phyloP scores from a whole-genome alignment of 2,329 filamentous ascomycete genomes.

The Colletotrichum sp. region DNA sequence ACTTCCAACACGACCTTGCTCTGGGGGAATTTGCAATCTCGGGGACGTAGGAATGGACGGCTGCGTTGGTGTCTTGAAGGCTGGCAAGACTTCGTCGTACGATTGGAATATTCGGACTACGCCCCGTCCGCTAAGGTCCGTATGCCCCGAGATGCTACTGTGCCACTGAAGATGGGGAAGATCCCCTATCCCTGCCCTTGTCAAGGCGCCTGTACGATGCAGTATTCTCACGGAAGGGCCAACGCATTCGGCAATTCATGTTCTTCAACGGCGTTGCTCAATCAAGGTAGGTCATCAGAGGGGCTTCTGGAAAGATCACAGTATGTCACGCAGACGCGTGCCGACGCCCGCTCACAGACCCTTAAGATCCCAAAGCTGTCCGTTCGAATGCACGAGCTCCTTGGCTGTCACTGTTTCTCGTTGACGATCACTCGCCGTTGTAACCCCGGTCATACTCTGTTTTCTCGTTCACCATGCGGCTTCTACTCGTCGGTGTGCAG shows the following conservation, averaged over 20 bases:
- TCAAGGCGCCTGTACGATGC: neutral
- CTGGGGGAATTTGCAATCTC: neutral
- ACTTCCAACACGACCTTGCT: neutral
- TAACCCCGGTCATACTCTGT: neutral
- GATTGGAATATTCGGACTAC: neutral
- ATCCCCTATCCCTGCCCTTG: neutral
- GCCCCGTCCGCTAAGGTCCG: neutral
- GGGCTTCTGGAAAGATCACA: neutral
- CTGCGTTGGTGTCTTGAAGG: neutral
- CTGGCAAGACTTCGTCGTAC: neutral
- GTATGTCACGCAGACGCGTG: neutral
- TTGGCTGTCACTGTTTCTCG: neutral
- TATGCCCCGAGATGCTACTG: neutral
- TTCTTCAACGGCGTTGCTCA: neutral
- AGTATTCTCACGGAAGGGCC: neutral
- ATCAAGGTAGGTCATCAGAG: neutral
- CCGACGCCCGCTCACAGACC: neutral
- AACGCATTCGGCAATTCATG: neutral
- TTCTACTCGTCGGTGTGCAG: conserved; percentile 2
- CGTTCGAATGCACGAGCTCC: neutral
- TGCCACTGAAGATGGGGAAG: neutral
- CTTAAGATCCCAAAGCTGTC: neutral
- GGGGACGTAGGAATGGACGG: neutral
- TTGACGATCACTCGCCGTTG: neutral
- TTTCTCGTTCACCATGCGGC: neutral